Conservation (phyloP, 2,329 filamentous ascomycete species). For the Coniosporium tulheliwenetii region DNA sequence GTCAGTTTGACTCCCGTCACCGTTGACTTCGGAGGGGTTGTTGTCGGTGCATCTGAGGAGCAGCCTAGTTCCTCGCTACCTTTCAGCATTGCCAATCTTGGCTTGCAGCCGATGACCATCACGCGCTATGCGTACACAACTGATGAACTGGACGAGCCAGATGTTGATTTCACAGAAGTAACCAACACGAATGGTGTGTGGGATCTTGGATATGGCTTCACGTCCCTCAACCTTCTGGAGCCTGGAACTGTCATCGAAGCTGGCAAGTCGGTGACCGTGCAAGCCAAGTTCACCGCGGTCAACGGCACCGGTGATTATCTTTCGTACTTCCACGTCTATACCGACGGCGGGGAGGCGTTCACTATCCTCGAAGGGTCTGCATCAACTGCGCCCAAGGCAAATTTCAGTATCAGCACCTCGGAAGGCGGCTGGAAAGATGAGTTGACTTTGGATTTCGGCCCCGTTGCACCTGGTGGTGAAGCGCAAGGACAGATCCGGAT, state of each 20-base stretch:
- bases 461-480: slow-evolving; percentile 18
- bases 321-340: slow-evolving; percentile 14
- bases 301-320: slow-evolving; percentile 15
- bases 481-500: slow-evolving; percentile 17
- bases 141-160: slow-evolving; percentile 10
- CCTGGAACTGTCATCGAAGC: slow-evolving; percentile 6
- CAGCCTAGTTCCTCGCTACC: slow-evolving; percentile 14
- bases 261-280: slow-evolving; percentile 6
- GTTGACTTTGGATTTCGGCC: slow-evolving; percentile 17
- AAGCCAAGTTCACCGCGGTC: slow-evolving; percentile 15
- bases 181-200: slow-evolving; percentile 2
- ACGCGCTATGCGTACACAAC: slow-evolving; percentile 18
- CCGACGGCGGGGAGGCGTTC: slow-evolving; percentile 13
- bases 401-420: slow-evolving; percentile 16
- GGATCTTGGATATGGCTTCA: slow-evolving; percentile 13
- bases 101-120: slow-evolving; percentile 20
- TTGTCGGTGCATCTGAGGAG: slow-evolving; percentile 16
- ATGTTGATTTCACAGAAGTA: slow-evolving; percentile 1
- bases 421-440: slow-evolving; percentile 17
- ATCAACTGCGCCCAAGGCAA: slow-evolving; percentile 14
- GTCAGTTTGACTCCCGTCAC: slow-evolving; percentile 20
- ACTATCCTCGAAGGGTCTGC: slow-evolving; percentile 13
- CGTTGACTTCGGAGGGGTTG: slow-evolving; percentile 24
- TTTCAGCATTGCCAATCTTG: slow-evolving; percentile 22
- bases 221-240: slow-evolving; percentile 7